Conservation (phyloP, 345 rosid species). For the Pistacia vera region DNA sequence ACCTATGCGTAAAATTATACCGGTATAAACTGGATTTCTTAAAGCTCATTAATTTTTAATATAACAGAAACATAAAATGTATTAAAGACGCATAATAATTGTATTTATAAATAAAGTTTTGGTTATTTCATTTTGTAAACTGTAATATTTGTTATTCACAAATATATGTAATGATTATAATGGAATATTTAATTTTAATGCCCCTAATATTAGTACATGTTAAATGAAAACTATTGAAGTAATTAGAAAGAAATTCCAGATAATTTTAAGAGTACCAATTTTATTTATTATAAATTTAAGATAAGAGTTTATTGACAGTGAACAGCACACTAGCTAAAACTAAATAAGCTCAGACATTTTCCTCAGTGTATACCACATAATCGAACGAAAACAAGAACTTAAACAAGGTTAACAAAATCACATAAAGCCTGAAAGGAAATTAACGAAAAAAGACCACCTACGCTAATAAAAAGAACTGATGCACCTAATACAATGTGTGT, state of each 20-base stretch:
- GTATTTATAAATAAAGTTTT: too few species aligned
- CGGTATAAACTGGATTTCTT: too few species aligned
- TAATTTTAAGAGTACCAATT: neutral
- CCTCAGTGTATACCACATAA: constrained; percentile 4
- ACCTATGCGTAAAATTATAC: too few species aligned
- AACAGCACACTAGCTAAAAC: neutral
- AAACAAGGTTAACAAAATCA: neutral
- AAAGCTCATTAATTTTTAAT: too few species aligned
- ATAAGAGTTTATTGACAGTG: neutral
- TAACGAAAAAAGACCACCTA: neutral
- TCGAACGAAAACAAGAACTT: constrained; percentile 2
- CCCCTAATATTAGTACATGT: too few species aligned
- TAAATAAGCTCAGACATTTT: neutral
- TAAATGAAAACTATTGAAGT: too few species aligned
- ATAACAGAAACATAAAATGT: too few species aligned
- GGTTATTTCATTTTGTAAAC: too few species aligned
- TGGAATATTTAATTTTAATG: too few species aligned
- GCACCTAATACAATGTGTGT: constrained; percentile 5
- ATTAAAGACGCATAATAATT: too few species aligned
- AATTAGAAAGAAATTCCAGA: neutral
- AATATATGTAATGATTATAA: too few species aligned
- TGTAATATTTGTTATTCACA: too few species aligned
- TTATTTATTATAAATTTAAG: neutral
- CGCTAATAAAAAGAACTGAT: neutral
- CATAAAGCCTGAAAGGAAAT: neutral